A percentile compares a stretch with the other conserved stretches of the same genome.
Conservation (phyloP, 1,284 basidiomycete genomes). For the Ganoderma sinense region DNA sequence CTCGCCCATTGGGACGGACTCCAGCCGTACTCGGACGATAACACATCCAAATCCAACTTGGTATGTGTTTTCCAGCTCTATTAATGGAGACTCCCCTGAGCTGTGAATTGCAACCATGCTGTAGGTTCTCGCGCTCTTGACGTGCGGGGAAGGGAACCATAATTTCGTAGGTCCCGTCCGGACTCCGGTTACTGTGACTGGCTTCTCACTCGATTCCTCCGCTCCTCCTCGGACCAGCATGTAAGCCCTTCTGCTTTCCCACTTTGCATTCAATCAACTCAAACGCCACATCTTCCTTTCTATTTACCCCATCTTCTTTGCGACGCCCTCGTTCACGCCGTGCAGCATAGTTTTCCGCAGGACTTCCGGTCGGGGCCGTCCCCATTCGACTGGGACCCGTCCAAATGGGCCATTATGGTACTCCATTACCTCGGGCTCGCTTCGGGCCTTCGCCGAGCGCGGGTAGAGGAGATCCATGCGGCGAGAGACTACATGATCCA, state of each 20-base stretch:
- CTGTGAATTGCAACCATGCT: not conserved
- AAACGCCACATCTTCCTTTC: not conserved
- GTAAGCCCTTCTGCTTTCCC: conserved; percentile 30
- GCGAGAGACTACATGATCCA: conserved; percentile 64
- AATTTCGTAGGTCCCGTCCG: conserved; percentile 70
- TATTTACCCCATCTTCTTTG: not conserved
- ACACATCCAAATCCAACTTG: conserved; percentile 71
- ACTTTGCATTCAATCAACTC: conserved; percentile 9
- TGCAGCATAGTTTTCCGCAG: conserved; percentile 80
- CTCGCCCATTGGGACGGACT: conserved; percentile 83
- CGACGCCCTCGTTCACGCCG: not conserved
- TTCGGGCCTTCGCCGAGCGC: conserved; percentile 59
- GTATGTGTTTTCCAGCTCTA: conserved; percentile 32
- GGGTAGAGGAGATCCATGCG: conserved; percentile 64
- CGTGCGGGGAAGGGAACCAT: conserved; percentile 82
- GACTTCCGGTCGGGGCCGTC: conserved; percentile 76
- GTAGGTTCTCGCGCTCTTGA: conserved; percentile 75
- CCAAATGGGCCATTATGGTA: conserved; percentile 77
- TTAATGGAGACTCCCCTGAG: conserved; percentile 50
- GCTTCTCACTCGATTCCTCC: conserved; percentile 8
- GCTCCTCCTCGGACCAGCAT: conserved; percentile 35
- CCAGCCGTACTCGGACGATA: conserved; percentile 81
- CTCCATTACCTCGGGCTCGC: conserved; percentile 64
- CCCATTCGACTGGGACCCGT: conserved; percentile 77
- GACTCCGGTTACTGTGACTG: not conserved